phyloP scores from a whole-genome alignment of 2,329 filamentous ascomycete species.

The Dactylellina sp. region DNA sequence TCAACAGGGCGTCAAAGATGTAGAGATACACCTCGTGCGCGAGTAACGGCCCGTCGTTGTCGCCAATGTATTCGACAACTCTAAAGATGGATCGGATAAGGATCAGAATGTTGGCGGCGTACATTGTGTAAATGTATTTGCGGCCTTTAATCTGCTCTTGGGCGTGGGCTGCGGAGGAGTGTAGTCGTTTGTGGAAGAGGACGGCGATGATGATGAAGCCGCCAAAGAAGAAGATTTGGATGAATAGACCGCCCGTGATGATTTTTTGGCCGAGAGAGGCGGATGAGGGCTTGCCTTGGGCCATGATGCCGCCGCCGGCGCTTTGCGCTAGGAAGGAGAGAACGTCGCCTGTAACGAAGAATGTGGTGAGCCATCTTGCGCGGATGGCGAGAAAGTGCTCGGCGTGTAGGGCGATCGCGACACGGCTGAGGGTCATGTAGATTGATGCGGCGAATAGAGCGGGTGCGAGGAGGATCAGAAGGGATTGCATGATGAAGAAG shows the following conservation, averaged over 20 bases:
- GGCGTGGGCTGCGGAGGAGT: conserved; percentile 15
- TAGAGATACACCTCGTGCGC: conserved; percentile 66
- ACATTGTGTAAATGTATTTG: conserved; percentile 62
- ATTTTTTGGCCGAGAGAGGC: conserved; percentile 67
- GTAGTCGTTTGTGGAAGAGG: conserved; percentile 65
- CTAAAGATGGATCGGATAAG: conserved; percentile 67
- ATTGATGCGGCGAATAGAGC: conserved; percentile 68
- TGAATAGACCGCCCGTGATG: conserved; percentile 70
- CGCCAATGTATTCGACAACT: conserved; percentile 67
- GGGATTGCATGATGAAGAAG: conserved; percentile 65
- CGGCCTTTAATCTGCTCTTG: conserved; percentile 30
- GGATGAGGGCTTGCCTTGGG: conserved; percentile 60
- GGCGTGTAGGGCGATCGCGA: conserved; percentile 61
- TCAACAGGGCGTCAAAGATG: conserved; percentile 66
- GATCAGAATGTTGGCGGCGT: conserved; percentile 66
- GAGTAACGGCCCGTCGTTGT: conserved; percentile 65
- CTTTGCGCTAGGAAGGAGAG: conserved; percentile 69
- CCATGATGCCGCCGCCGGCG: conserved; percentile 62
- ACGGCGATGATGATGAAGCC: conserved; percentile 68
- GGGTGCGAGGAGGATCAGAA: conserved; percentile 67
- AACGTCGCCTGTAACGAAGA: conserved; percentile 70
- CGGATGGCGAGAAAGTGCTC: conserved; percentile 65
- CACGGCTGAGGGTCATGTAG: conserved; percentile 68
- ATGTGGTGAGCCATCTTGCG: conserved; percentile 67
- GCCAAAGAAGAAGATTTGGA: conserved; percentile 71